phyloP scores from a whole-genome alignment of 2,329 filamentous ascomycete genomes.

The Claviceps maximensis region DNA sequence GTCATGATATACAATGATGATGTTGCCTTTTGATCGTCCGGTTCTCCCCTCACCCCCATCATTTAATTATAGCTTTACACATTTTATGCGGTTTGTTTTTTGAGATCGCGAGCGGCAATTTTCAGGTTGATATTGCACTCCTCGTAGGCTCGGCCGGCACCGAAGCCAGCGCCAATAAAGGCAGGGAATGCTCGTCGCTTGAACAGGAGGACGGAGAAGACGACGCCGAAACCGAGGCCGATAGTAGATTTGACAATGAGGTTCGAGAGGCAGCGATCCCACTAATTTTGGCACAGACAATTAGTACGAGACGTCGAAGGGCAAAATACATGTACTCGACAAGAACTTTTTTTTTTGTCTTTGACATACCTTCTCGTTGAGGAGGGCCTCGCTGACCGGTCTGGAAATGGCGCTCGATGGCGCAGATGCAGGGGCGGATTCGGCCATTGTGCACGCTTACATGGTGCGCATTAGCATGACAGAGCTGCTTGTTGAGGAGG shows the following conservation, averaged over 20 bases:
- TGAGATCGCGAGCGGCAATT: conserved; percentile 44
- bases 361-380: conserved; percentile 86
- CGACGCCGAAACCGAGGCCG: conserved; percentile 91
- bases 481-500: background rate
- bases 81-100: conserved; percentile 32
- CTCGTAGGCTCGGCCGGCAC: conserved; percentile 92
- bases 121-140: conserved; percentile 82
- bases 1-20: conserved; percentile 15
- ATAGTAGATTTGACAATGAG: conserved; percentile 93
- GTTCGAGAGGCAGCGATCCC: conserved; percentile 97
- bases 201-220: conserved; percentile 97
- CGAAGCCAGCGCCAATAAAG: conserved; percentile 88
- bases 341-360: background rate
- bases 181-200: conserved; percentile 96
- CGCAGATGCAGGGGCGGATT: conserved; percentile 32
- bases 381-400: conserved; percentile 91
- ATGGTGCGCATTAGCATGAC: conserved; percentile 3
- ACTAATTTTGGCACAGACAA: conserved; percentile 39
- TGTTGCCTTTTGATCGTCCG: background rate
- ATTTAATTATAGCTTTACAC: background rate
- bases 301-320: conserved; percentile 10
- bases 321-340: background rate
- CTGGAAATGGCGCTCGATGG: conserved; percentile 55
- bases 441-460: conserved; percentile 33
- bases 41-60: background rate